Percentiles rank a stretch among this genome's conserved stretches.
These are phyloP conservation scores for Diaporthe helianthi DNA, from an alignment of 2,329 filamentous ascomycete species.

Conservation along the genomic window DNA sequence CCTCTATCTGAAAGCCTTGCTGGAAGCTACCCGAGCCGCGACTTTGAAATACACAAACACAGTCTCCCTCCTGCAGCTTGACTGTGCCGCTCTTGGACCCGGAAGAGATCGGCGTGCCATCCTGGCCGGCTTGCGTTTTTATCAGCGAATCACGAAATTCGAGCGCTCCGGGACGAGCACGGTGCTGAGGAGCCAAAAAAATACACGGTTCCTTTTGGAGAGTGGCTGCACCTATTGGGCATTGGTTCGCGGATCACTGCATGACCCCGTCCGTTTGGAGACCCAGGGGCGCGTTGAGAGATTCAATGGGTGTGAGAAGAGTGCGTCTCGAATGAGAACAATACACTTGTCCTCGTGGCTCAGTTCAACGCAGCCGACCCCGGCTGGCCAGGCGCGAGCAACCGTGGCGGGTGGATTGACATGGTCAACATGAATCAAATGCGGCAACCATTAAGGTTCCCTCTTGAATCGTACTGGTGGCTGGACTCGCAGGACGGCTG, in stretches of 20 bases:
- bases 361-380: slow-evolving; percentile 2
- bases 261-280: slow-evolving; percentile 6
- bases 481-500: background rate
- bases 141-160: slow-evolving; percentile 34
- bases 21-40: slow-evolving; percentile 17
- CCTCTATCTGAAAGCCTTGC: slow-evolving; percentile 5
- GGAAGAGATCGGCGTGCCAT: slow-evolving; percentile 20
- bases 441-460: background rate
- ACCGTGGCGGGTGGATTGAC: background rate
- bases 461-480: slow-evolving; percentile 18
- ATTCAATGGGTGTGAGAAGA: background rate
- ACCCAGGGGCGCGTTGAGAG: background rate
- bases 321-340: slow-evolving; percentile 1
- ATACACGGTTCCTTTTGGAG: slow-evolving; percentile 14
- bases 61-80: slow-evolving; percentile 8
- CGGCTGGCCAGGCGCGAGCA: background rate
- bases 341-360: slow-evolving; percentile 24
- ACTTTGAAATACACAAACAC: slow-evolving; percentile 30
- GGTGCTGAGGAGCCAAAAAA: background rate
- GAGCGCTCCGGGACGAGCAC: slow-evolving; percentile 17
- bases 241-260: slow-evolving; percentile 10
- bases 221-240: slow-evolving; percentile 19
- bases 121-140: slow-evolving; percentile 25
- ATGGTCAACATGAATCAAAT: slow-evolving; percentile 10
- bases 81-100: slow-evolving; percentile 24